phyloP scores from a whole-genome alignment of 192 early-diverging fungal genomes.

The Phlyctochytrium arcticum region DNA sequence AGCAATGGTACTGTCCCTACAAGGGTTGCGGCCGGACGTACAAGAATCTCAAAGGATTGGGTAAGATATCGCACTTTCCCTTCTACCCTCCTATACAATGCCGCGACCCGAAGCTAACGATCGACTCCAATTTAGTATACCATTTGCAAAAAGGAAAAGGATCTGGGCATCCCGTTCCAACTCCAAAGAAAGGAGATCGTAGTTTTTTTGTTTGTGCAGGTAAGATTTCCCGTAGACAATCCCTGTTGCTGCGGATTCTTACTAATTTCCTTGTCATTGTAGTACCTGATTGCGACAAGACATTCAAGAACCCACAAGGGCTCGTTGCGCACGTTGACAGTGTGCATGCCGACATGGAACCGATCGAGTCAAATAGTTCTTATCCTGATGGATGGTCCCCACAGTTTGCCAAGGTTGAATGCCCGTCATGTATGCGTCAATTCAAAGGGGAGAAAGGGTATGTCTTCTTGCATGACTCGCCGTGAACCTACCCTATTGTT shows the following conservation, averaged over 20 bases:
- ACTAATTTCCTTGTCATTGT: neutral
- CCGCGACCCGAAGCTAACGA: neutral
- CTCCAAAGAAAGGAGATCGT: neutral
- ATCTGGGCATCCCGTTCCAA: neutral
- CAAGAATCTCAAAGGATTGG: conserved; percentile 25
- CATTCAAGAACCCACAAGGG: conserved; percentile 1
- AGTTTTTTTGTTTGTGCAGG: conserved; percentile 7
- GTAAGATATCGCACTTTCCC: too few relatives aligned
- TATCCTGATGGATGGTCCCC: neutral
- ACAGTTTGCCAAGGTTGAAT: neutral
- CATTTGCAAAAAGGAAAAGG: conserved; percentile 18
- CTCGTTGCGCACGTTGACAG: conserved; percentile 2
- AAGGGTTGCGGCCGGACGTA: conserved; percentile 21
- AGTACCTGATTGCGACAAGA: conserved; percentile 6
- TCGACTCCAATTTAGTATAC: conserved; percentile 5
- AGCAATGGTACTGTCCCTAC: conserved; percentile 16
- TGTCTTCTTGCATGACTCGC: neutral
- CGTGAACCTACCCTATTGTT: neutral
- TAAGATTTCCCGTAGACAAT: too few relatives aligned
- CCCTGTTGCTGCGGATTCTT: too few relatives aligned
- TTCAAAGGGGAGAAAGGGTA: neutral
- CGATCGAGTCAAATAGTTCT: neutral
- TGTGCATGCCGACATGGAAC: conserved; percentile 13
- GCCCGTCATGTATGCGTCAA: neutral
- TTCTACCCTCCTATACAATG: too few relatives aligned